Conservation (phyloP, 345 rosid genomes). For the Aethionema arabicum region DNA sequence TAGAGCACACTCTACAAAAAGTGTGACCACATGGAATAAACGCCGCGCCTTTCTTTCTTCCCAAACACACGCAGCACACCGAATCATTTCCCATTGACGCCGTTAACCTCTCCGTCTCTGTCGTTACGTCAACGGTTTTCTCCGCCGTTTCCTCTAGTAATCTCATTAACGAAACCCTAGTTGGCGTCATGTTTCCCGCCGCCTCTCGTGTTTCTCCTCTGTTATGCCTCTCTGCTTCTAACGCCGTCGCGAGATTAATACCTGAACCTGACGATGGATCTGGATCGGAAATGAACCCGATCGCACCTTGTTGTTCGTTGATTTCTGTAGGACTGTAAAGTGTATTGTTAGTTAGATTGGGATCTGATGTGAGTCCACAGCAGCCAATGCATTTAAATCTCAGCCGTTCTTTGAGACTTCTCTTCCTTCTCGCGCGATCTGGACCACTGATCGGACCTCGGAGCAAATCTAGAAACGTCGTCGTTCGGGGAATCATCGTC, state of each 20-base stretch:
- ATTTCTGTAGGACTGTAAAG: constrained; percentile 44
- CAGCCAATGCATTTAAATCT: constrained; percentile 65
- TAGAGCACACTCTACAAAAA: constrained; percentile 72
- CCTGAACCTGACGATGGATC: constrained; percentile 35
- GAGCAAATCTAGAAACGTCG: constrained; percentile 53
- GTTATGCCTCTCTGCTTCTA: constrained; percentile 75
- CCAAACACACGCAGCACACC: constrained; percentile 86
- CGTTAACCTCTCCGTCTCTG: constrained; percentile 26
- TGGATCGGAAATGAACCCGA: background rate
- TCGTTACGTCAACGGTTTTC: constrained; percentile 35
- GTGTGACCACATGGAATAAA: constrained; percentile 87
- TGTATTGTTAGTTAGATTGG: constrained; percentile 37
- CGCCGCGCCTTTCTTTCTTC: constrained; percentile 66
- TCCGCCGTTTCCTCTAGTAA: constrained; percentile 60
- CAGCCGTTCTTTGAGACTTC: constrained; percentile 60
- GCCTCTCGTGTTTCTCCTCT: constrained; percentile 32
- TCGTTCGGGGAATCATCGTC: constrained; percentile 35
- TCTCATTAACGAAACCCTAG: constrained; percentile 74
- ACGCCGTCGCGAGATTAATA: constrained; percentile 88
- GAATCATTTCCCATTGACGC: constrained; percentile 39
- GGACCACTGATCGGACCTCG: constrained; percentile 55
- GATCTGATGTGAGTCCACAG: constrained; percentile 65
- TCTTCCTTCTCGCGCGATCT: constrained; percentile 45
- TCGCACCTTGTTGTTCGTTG: constrained; percentile 25
- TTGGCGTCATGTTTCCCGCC: constrained; percentile 44